Base-by-base conservation (phyloP, 495 filamentous ascomycete genomes). In the Neurospora tetraspora region DNA sequence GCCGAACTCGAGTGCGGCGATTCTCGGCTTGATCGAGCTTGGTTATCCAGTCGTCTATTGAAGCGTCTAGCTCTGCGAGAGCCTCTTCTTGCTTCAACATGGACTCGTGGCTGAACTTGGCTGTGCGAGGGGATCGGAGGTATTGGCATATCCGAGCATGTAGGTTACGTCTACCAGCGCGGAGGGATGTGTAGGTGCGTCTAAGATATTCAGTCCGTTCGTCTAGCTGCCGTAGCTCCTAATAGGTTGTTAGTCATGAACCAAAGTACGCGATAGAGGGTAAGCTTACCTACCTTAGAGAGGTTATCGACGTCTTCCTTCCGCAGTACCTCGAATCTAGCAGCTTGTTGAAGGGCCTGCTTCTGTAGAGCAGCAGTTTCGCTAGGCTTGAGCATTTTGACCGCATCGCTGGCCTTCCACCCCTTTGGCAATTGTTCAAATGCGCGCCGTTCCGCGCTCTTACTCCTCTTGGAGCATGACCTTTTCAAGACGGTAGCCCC, bases 1-100 rank as follows among this genome's bases (percentile, higher is more conserved):
- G 90, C n/a, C 90, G 87, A 34, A 93, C 86, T 38, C 88, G 83
- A 16, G 86, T 87, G 34, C 91, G 86, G 74, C 91, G 83, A 76
- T 93, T 91, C 82, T 93, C 91, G n/a, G 90, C 90, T 71, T 89
- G 87, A 74, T 93, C 91, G 5, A 92, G 86, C 78, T 92, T 93
- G 73, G 73, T 81, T 37, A 91, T 86, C 90, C 91, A 93, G 75
- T 91, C 89, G 74, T 93, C 91, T 74, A 93, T 93, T 34, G 88
- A 89, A n/a, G 83, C 78, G 74, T 93, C 91, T 20, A 93, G 85
- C 75, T 92, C 90, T 2, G 86, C 86, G 31, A 93, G 83, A 9
- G 91, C 89, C 78, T 93, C 91, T 77, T 92, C 91, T 76, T 93
- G 91, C 80, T 90, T 91, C 71, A 93, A 83, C 69, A 93, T 86